Conservation (phyloP, 2,329 filamentous ascomycete genomes). For the Sporothrix pseudoabietina region DNA sequence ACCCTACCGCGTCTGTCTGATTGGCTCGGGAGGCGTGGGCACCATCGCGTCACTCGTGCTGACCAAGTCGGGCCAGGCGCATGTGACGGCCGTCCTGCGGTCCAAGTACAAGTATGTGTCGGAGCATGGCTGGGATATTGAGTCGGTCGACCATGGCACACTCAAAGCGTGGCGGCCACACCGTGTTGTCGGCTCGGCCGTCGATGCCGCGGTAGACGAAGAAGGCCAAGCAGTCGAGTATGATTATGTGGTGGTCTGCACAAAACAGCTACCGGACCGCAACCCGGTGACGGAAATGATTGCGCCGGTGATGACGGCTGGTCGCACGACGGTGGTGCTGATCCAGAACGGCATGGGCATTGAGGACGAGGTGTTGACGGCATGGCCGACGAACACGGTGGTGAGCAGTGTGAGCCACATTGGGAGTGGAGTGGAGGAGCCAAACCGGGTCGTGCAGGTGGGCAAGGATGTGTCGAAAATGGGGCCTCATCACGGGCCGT, state of each 20-base stretch:
- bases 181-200: constrained; percentile 29
- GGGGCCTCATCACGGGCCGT: constrained; percentile 26
- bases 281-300: constrained; percentile 29
- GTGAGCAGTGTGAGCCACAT: constrained; percentile 34
- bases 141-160: constrained; percentile 33
- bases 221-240: background rate
- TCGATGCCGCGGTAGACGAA: constrained; percentile 9
- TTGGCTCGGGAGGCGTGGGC: constrained; percentile 33
- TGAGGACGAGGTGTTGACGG: constrained; percentile 29
- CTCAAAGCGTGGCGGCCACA: constrained; percentile 29
- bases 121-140: constrained; percentile 32
- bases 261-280: constrained; percentile 31
- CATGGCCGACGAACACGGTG: constrained; percentile 33
- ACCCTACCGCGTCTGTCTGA: constrained; percentile 30
- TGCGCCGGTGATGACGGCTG: constrained; percentile 28
- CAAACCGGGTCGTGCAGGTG: constrained; percentile 31
- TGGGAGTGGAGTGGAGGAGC: constrained; percentile 30
- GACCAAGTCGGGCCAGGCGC: constrained; percentile 29
- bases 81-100: constrained; percentile 33
- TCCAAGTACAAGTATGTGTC: constrained; percentile 31
- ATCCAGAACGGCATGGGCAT: constrained; percentile 35
- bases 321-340: constrained; percentile 30
- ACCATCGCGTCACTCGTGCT: constrained; percentile 34
- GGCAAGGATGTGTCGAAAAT: constrained; percentile 33
- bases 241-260: constrained; percentile 34